Evolutionary conservation across 768 basidiomycete species (phyloP), one percentile per base, ranked within the genome.

Genomic region (Heimioporus sp.): DNA sequence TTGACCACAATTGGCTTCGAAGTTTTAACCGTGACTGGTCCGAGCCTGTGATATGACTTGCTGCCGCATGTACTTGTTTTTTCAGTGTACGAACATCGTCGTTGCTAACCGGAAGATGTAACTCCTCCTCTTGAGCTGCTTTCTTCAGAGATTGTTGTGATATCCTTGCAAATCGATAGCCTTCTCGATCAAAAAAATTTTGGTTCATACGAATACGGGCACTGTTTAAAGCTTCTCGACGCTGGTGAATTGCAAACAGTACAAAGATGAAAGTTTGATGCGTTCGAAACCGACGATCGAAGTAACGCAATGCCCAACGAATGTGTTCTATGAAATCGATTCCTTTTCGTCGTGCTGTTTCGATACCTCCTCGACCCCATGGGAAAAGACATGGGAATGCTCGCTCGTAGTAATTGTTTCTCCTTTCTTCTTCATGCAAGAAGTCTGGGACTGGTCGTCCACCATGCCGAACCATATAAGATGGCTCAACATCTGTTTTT

Each of bases 331-430:
- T 7, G 12, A 32, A 24, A 41, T 17, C 5, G 24, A 41, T 5
- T 41, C 40, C 20, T 4, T 5, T 4, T 20, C 17, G 30, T 6
- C 6, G 6, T 0, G 2, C 13, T 0, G 17, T 10, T 8, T 51
- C 50, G 6, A 51, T 32, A 1, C 50, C 50, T 1, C 44, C 44
- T 16, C 11, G 10, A 4, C 31, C 43, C 31, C 31, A 51, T 5
- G 50, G 50, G 17, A 39, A 51, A 0, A 51, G 20, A 2, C 50
- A 51, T 1, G 44, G 50, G 19, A 51, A 51, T 5, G 36, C 50
- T 7, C 19, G 20, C 7, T 41, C 20, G 10, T 41, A 48, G 10
- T 20, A 34, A 6, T 48, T 48, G 12, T 46, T 34, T n/a, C n/a
- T n/a, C n/a, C n/a, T n/a, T n/a, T n/a, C n/a, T n/a, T n/a, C n/a